Conservation (phyloP, 1,139 yeast genomes). For the Suhomyces maxii region DNA sequence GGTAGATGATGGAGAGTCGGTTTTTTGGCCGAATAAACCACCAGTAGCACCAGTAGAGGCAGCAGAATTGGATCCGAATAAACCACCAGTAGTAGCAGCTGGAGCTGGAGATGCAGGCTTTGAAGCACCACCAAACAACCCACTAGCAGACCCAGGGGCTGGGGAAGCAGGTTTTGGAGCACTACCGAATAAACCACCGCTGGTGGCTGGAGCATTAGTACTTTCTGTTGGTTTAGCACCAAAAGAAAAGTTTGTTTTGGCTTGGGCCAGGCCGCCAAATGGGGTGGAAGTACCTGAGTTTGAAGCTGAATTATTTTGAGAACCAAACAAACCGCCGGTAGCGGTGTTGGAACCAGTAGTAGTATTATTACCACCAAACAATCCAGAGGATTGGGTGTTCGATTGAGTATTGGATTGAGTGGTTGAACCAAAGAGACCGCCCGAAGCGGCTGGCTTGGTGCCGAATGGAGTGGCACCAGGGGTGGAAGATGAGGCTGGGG, state of each 20-base stretch:
- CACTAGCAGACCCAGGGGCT: conserved; percentile 12
- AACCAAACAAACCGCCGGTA: not conserved
- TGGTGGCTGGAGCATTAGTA: not conserved
- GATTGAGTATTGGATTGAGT: not conserved
- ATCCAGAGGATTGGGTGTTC: conserved; percentile 1
- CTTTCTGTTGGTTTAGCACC: not conserved
- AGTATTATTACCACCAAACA: conserved; percentile 11
- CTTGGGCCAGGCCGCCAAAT: not conserved
- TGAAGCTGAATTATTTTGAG: conserved; percentile 1
- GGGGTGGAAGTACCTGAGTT: conserved; percentile 1
- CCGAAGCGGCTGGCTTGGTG: conserved; percentile 8
- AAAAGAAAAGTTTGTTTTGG: not conserved
- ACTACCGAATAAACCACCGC: not conserved
- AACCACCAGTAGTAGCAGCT: conserved; percentile 13
- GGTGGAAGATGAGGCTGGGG: not conserved
- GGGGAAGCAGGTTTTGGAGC: not conserved
- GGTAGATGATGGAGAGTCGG: conserved; percentile 9
- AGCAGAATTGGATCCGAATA: conserved; percentile 29
- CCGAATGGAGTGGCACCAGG: not conserved
- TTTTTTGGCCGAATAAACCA: conserved; percentile 28
- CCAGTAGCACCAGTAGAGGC: conserved; percentile 13
- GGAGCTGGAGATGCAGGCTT: conserved; percentile 21
- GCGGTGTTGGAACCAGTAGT: conserved; percentile 11
- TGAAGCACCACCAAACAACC: conserved; percentile 17
- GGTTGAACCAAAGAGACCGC: conserved; percentile 7